Base-by-base conservation (phyloP, 805 yeast species). In the Zygosaccharomyces pseudorouxii region DNA sequence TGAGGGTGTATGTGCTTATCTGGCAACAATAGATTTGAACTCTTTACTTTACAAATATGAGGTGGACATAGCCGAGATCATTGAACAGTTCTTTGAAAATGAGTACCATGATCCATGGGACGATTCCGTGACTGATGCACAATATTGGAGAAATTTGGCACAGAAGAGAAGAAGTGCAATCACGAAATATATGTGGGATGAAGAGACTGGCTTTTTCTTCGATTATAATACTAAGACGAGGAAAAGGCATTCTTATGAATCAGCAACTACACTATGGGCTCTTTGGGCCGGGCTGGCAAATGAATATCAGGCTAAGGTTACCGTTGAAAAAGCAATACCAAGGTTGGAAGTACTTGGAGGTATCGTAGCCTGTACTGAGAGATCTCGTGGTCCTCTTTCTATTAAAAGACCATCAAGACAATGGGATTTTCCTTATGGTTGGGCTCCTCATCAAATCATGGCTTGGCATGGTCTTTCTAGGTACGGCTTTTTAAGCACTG, bases 401-500 rank as follows among this genome's bases (percentile, higher is more conserved):
- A 67, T 86, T 14, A 74, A 78, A 38, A 73, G 89, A 59, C 97
- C 95, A n/a, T 80, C 84, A 10, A 75, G 98, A 65, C 99, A 92
- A 69, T 92, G 99, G 99, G 99, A 92, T 66, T 93, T 84, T 66
- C 99, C 99, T 2, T 88, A 72, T 62, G 98, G 98, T 1, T 92
- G 99, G 99, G 97, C 98, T 0, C 98, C 99, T 3, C 98, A 93
- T 64, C 99, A 92, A 68, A 87, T 92, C 14, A 66, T 92, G 47
- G 92, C 96, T 1, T 92, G 99, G 99, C 78, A 78, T 39, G 98
- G 97, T 0, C 73, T 92, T 29, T 58, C 65, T 25, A 77, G 81
- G 46, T 93, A 92, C 63, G 93, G 90, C 0, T 86, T 74, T 61
- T 65, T 64, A 3, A 79, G 75, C 3, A 78, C 79, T 14, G 82